Percentiles rank a stretch among this genome's conserved stretches.
phyloP scores from a whole-genome alignment of 2,329 filamentous ascomycete genomes.

The Daldinia sp. region DNA sequence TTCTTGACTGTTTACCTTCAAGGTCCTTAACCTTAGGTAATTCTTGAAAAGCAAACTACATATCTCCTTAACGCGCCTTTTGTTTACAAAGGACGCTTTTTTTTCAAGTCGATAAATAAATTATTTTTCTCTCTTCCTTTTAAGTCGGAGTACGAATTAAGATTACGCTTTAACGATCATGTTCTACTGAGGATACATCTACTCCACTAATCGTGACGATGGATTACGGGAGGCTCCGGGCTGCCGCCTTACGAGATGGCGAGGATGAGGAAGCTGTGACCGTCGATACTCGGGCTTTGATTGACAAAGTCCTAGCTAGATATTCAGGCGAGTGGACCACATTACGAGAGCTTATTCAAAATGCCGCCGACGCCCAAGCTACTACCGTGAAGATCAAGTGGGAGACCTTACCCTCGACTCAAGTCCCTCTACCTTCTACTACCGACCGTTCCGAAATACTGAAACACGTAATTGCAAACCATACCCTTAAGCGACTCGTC shows the following conservation, averaged over 20 bases:
- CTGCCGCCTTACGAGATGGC: conserved; percentile 84
- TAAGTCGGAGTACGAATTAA: not conserved
- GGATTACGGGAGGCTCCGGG: conserved; percentile 80
- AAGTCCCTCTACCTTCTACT: conserved; percentile 72
- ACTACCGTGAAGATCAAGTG: conserved; percentile 89
- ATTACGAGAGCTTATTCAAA: conserved; percentile 93
- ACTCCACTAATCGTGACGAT: conserved; percentile 51
- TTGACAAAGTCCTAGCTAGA: conserved; percentile 95
- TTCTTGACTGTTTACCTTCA: no score
- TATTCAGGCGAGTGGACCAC: conserved; percentile 96
- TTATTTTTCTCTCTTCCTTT: not conserved
- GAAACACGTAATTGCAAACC: conserved; percentile 83
- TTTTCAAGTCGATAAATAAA: conserved; percentile 1
- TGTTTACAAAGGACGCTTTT: conserved; percentile 1
- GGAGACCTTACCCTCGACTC: conserved; percentile 86
- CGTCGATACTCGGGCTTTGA: conserved; percentile 94
- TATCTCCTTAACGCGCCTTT: conserved; percentile 18
- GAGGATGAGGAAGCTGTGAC: conserved; percentile 97
- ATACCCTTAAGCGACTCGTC: conserved; percentile 85
- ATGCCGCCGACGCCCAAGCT: conserved; percentile 96
- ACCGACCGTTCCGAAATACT: conserved; percentile 75
- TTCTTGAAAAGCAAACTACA: not conserved
- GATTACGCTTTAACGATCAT: conserved; percentile 17
- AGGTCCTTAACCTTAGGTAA: no score
- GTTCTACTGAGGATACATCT: conserved; percentile 17